Percentiles rank a stretch among this genome's conserved stretches.
These are phyloP conservation scores for Zopfochytrium polystomum DNA, from an alignment of 371 early-diverging fungal species.

Conservation along the genomic window DNA sequence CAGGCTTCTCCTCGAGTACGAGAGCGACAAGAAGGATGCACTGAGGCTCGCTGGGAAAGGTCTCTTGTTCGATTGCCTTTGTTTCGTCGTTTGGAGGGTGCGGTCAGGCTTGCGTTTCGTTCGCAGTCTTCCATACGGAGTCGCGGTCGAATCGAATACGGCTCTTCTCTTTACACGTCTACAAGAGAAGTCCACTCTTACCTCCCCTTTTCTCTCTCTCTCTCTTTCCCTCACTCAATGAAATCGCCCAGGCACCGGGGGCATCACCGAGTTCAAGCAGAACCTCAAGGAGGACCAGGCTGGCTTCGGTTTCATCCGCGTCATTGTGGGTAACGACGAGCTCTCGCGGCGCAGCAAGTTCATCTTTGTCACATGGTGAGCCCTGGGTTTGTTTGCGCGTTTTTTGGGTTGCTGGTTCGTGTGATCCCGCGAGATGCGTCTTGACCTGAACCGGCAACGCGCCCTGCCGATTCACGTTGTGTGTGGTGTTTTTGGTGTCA, in stretches of 20 bases:
- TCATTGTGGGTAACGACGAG: slow-evolving; percentile 81
- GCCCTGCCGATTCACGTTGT: too few species aligned
- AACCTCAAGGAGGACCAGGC: slow-evolving; percentile 61
- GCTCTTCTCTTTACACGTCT: slow-evolving; percentile 21
- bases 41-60: slow-evolving; percentile 51
- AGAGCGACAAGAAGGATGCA: slow-evolving; percentile 47
- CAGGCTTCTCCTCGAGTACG: slow-evolving; percentile 57
- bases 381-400: slow-evolving; percentile 63
- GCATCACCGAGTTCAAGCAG: slow-evolving; percentile 62
- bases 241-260: slow-evolving; percentile 67
- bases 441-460: too few species aligned
- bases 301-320: slow-evolving; percentile 74
- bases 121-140: neutral
- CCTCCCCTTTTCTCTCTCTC: too few species aligned
- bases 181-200: slow-evolving; percentile 3
- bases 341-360: slow-evolving; percentile 71
- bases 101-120: neutral
- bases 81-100: too few species aligned
- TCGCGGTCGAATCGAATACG: neutral
- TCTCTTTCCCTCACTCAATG: too few species aligned
- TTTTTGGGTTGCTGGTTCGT: neutral
- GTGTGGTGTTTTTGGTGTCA: too few species aligned
- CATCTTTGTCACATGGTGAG: slow-evolving; percentile 75
- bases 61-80: neutral
- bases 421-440: neutral